Conservation (phyloP, 2,329 filamentous ascomycete species). For the Calonectria pseudoturangicola region DNA sequence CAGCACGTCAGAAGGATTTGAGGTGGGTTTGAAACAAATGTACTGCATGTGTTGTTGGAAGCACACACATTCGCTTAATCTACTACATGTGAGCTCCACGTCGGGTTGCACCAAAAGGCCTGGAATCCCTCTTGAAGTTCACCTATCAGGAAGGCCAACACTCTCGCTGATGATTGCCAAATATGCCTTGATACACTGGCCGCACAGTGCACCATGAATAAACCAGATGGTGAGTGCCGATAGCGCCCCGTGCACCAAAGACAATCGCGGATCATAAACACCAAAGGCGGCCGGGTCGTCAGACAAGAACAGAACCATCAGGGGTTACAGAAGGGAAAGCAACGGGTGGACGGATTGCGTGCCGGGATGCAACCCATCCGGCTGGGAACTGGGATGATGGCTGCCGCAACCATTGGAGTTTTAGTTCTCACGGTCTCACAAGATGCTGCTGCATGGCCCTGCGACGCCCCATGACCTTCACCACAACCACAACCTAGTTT, state of each 20-base stretch:
- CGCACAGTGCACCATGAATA: slow-evolving; percentile 29
- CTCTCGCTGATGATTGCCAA: slow-evolving; percentile 10
- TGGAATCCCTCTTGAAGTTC: not conserved
- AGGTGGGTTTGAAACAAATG: slow-evolving; percentile 23
- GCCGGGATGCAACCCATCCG: slow-evolving; percentile 35
- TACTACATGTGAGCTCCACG: slow-evolving; percentile 19
- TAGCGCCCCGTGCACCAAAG: slow-evolving; percentile 33
- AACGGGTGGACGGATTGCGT: slow-evolving; percentile 30
- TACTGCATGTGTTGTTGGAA: slow-evolving; percentile 24
- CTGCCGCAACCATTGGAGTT: slow-evolving; percentile 27
- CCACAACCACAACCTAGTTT: slow-evolving; percentile 18
- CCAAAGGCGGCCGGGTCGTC: slow-evolving; percentile 6
- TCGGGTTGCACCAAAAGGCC: slow-evolving; percentile 8
- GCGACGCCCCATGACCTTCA: slow-evolving; percentile 22
- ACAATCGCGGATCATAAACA: slow-evolving; percentile 1
- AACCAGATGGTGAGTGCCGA: slow-evolving; percentile 37
- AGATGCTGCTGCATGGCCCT: slow-evolving; percentile 29
- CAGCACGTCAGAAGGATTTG: slow-evolving; percentile 21
- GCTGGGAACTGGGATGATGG: slow-evolving; percentile 28
- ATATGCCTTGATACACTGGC: slow-evolving; percentile 30
- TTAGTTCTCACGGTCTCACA: slow-evolving; percentile 34
- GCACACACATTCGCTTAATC: slow-evolving; percentile 25
- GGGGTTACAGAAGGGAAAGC: slow-evolving; percentile 15
- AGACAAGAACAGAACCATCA: slow-evolving; percentile 36
- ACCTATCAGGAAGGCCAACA: not conserved